phyloP scores from a whole-genome alignment of 768 basidiomycete species.

The Amanita polypyramis region DNA sequence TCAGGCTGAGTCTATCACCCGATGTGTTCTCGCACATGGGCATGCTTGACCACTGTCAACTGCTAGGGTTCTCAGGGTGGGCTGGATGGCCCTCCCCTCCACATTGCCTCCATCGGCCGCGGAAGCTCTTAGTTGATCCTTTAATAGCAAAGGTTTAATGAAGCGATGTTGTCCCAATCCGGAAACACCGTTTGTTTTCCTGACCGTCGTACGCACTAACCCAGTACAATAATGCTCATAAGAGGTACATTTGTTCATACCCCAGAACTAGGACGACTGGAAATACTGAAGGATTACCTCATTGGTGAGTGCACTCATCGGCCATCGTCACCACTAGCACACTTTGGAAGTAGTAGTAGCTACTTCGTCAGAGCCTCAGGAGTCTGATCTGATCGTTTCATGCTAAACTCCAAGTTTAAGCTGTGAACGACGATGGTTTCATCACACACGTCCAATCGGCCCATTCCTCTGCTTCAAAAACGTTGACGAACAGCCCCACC shows the following conservation, averaged over 20 bases:
- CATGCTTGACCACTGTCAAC: neutral
- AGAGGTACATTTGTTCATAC: constrained; percentile 51
- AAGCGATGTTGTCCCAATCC: no score
- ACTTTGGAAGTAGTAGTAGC: no score
- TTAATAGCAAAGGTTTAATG: neutral
- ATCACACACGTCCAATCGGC: constrained; percentile 40
- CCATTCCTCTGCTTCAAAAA: constrained; percentile 21
- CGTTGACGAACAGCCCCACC: constrained; percentile 13
- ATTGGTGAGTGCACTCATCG: constrained; percentile 26
- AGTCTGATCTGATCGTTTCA: no score
- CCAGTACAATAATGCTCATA: neutral
- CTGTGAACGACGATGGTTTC: constrained; percentile 30
- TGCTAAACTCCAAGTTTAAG: constrained; percentile 10
- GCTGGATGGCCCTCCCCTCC: neutral
- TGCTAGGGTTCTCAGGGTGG: neutral
- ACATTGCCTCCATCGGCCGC: neutral
- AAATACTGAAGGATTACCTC: constrained; percentile 46
- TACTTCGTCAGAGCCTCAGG: no score
- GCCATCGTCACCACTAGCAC: neutral
- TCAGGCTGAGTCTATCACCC: neutral
- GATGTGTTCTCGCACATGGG: neutral
- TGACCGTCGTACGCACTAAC: neutral
- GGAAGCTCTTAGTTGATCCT: neutral
- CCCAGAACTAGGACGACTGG: constrained; percentile 37
- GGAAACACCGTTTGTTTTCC: neutral